phyloP scores from a whole-genome alignment of 2,329 filamentous ascomycete species.

The Calonectria honghensis region DNA sequence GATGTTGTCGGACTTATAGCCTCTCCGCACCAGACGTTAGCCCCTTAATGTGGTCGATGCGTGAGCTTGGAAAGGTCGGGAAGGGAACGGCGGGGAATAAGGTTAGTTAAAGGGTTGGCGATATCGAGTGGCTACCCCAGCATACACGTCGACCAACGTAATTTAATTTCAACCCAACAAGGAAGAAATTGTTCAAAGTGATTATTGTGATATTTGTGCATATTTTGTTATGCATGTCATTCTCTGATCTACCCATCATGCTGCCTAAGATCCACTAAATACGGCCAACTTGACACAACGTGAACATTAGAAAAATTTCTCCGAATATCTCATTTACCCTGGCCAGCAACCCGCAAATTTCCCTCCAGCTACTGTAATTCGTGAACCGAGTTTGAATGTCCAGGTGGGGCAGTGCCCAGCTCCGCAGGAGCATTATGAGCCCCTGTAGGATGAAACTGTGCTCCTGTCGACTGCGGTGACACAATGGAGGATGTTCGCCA shows the following conservation, averaged over 20 bases:
- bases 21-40: background rate
- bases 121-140: background rate
- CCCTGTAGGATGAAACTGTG: background rate
- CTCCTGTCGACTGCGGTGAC: background rate
- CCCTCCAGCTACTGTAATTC: background rate
- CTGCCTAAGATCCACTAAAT: background rate
- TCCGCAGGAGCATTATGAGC: background rate
- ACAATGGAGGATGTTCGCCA: conserved; percentile 5
- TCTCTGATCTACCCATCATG: background rate
- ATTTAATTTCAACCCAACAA: background rate
- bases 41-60: background rate
- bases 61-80: background rate
- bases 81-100: background rate
- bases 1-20: conserved; percentile 37
- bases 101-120: conserved; percentile 3
- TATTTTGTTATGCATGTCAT: background rate
- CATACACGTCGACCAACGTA: background rate
- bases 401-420: background rate
- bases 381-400: conserved; percentile 3
- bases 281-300: too few species aligned
- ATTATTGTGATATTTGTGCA: background rate
- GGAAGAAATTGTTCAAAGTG: too few species aligned
- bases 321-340: background rate
- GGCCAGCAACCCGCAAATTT: background rate
- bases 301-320: background rate